These are phyloP conservation scores for Coprinellus aureogranulatus DNA, from an alignment of 768 basidiomycete species.

Conservation along the genomic window DNA sequence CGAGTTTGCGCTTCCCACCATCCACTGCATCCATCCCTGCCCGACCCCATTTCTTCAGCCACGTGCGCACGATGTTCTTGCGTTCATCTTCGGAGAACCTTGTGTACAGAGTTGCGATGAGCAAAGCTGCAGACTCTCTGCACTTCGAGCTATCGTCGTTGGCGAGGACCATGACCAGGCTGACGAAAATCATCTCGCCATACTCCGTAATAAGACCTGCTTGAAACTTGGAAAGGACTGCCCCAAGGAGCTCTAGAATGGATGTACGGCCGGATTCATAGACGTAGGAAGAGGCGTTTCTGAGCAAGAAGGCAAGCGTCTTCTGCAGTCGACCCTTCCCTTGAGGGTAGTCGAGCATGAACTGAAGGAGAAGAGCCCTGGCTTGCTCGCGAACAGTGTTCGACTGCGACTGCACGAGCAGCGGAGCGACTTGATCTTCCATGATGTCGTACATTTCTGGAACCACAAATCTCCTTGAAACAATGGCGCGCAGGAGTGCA, in stretches of 20 bases:
- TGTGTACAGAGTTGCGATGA: conserved; percentile 74
- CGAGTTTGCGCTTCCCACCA: conserved; percentile 33
- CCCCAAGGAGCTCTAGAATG: conserved; percentile 90
- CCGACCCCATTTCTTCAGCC: conserved; percentile 77
- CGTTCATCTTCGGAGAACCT: conserved; percentile 59
- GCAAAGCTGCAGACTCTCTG: conserved; percentile 80
- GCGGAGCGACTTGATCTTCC: conserved; percentile 79
- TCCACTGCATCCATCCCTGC: conserved; percentile 51
- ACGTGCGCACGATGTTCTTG: conserved; percentile 56
- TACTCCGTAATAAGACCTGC: conserved; percentile 70
- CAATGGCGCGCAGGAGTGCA: conserved; percentile 83
- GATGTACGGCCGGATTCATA: conserved; percentile 89
- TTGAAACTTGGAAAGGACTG: conserved; percentile 83
- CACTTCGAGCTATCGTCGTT: conserved; percentile 93
- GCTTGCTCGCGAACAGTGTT: conserved; percentile 88
- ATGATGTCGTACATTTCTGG: conserved; percentile 97
- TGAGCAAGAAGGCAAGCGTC: conserved; percentile 88
- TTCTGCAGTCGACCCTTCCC: conserved; percentile 86
- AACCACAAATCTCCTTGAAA: conserved; percentile 87
- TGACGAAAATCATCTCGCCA: conserved; percentile 85
- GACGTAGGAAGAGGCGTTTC: conserved; percentile 79
- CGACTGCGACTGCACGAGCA: conserved; percentile 93
- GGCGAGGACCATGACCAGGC: conserved; percentile 87
- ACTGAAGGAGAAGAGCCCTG: conserved; percentile 84
- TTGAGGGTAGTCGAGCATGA: conserved; percentile 96